phyloP scores from a whole-genome alignment of 192 early-diverging fungal genomes.

The Gaertneriomyces semiglobifer region DNA sequence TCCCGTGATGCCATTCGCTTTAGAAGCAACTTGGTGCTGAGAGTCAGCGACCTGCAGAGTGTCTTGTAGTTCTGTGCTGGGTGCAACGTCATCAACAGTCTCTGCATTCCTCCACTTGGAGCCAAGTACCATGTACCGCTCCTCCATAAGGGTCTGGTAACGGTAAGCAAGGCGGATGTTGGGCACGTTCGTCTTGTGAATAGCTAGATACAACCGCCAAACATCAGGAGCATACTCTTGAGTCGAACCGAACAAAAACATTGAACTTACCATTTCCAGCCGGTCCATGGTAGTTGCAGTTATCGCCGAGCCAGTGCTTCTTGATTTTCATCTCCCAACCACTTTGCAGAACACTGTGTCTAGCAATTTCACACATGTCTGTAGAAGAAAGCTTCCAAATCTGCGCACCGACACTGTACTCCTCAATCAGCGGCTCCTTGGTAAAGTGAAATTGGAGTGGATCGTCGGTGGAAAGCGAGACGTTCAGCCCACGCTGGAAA shows the following conservation, averaged over 20 bases:
- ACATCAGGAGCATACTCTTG: neutral
- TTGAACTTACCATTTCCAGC: conserved; percentile 58
- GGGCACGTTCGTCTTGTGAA: conserved; percentile 91
- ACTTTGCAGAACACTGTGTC: conserved; percentile 84
- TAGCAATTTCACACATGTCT: conserved; percentile 94
- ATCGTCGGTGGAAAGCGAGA: conserved; percentile 91
- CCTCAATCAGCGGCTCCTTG: conserved; percentile 94
- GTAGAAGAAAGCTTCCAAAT: conserved; percentile 90
- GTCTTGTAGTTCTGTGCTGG: conserved; percentile 31
- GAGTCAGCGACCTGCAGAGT: conserved; percentile 12
- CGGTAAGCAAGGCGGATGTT: conserved; percentile 80
- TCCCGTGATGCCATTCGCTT: neutral
- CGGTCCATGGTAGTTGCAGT: conserved; percentile 71
- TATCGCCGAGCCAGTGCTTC: conserved; percentile 82
- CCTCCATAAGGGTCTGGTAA: conserved; percentile 81
- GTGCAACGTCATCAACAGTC: conserved; percentile 14
- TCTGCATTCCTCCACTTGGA: conserved; percentile 25
- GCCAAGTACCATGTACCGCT: conserved; percentile 58
- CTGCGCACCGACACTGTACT: conserved; percentile 92
- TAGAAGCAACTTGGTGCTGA: conserved; percentile 7
- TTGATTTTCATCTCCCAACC: conserved; percentile 88
- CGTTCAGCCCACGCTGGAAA: conserved; percentile 91
- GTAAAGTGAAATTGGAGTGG: conserved; percentile 97
- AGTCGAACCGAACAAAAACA: neutral
- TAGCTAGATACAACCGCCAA: conserved; percentile 42